Evolutionary conservation across 2,329 filamentous ascomycete genomes (phyloP).

Genomic region (Sclerotinia subarctica): DNA sequence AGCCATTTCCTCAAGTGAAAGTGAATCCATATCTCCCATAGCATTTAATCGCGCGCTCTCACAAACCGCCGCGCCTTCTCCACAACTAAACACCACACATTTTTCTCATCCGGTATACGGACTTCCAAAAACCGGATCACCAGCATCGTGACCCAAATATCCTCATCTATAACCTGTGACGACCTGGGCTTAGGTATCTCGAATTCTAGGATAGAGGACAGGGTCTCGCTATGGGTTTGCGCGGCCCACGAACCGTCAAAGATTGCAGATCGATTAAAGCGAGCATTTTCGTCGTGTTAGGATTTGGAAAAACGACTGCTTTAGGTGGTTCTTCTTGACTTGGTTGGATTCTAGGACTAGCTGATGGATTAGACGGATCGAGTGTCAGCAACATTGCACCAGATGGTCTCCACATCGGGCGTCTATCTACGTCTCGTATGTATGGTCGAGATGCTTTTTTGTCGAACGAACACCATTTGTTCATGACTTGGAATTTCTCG

Average conservation of each 20-base stretch:
- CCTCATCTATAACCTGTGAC: neutral
- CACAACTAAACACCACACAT: neutral
- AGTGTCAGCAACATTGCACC: neutral
- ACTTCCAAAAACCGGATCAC: slow-evolving; percentile 2
- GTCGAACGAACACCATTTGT: slow-evolving; percentile 67
- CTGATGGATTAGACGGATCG: neutral
- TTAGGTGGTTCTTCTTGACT: neutral
- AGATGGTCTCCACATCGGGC: neutral
- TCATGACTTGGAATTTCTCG: slow-evolving; percentile 61
- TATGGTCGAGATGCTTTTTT: neutral
- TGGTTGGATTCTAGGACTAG: neutral
- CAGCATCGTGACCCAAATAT: slow-evolving; percentile 1
- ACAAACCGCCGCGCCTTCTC: neutral
- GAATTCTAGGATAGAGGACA: neutral
- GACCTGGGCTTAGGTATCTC: neutral
- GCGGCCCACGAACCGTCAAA: neutral
- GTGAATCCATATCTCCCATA: slow-evolving; percentile 2
- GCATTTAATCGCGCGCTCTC: neutral
- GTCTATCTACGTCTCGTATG: neutral
- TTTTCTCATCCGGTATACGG: slow-evolving; percentile 4
- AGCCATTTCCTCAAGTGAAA: neutral
- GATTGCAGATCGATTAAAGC: slow-evolving; percentile 9
- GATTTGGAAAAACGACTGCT: neutral
- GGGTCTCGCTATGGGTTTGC: neutral
- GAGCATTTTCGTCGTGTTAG: neutral